These are phyloP conservation scores for Pythium chondricola DNA, from an alignment of 352 stramenopile genomes.

Conservation along the genomic window DNA sequence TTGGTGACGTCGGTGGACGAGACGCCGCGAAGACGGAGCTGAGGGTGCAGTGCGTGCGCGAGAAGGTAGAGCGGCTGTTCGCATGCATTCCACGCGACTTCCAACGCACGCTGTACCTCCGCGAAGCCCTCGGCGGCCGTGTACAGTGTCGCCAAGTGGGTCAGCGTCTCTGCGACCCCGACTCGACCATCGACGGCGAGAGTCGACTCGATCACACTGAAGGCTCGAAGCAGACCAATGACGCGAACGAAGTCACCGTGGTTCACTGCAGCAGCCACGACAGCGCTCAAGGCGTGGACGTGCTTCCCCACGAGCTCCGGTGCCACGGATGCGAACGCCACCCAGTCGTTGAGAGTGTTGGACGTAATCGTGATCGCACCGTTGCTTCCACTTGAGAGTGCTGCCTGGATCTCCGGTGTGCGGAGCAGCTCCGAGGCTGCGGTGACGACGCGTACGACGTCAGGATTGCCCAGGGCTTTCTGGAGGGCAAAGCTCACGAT, in stretches of 20 bases:
- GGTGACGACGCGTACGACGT: constrained; percentile 29
- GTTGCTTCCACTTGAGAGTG: background rate
- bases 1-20: constrained; percentile 42
- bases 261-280: constrained; percentile 33
- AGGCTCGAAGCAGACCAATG: constrained; percentile 31
- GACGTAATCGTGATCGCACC: too few species aligned
- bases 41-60: constrained; percentile 53
- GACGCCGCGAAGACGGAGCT: constrained; percentile 34
- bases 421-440: constrained; percentile 34
- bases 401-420: constrained; percentile 15
- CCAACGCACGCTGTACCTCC: constrained; percentile 39
- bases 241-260: constrained; percentile 33
- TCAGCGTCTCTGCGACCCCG: constrained; percentile 33
- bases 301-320: constrained; percentile 17
- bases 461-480: constrained; percentile 28
- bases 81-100: constrained; percentile 43
- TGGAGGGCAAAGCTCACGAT: constrained; percentile 40
- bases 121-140: constrained; percentile 37
- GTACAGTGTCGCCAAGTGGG: constrained; percentile 40
- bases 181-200: constrained; percentile 16
- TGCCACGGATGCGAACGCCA: constrained; percentile 20
- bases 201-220: constrained; percentile 24
- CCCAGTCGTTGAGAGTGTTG: constrained; percentile 19
- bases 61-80: constrained; percentile 67
- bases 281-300: constrained; percentile 15